These are phyloP conservation scores for Tolypocladium sp. DNA, from an alignment of 2,329 filamentous ascomycete genomes.

Conservation along the genomic window DNA sequence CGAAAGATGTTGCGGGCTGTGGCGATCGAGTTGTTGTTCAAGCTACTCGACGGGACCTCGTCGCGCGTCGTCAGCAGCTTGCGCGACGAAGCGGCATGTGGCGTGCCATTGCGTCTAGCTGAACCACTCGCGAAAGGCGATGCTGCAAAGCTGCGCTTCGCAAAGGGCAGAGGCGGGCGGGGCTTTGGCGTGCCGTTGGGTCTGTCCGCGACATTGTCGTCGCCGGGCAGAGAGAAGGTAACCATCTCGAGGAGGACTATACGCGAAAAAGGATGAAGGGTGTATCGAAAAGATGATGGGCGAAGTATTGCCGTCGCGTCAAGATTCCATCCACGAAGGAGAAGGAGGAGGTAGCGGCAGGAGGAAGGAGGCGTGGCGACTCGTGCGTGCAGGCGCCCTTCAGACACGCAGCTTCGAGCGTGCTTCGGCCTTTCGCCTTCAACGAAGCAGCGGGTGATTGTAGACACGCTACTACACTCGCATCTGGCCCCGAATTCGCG, in stretches of 20 bases:
- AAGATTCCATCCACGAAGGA: neutral
- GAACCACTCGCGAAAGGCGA: conserved; percentile 21
- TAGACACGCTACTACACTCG: conserved; percentile 3
- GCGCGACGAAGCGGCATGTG: conserved; percentile 26
- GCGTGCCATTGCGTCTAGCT: conserved; percentile 26
- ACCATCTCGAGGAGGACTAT: conserved; percentile 17
- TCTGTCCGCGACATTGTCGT: conserved; percentile 20
- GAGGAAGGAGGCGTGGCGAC: neutral
- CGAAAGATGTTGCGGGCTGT: conserved; percentile 32
- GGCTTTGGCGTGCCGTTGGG: conserved; percentile 26
- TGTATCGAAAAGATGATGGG: neutral
- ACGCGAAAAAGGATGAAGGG: neutral
- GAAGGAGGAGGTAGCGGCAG: neutral
- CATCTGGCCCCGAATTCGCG: conserved; percentile 1
- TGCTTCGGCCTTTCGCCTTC: neutral
- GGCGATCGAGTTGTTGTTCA: conserved; percentile 25
- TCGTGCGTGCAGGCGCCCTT: neutral
- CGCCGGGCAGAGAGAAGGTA: conserved; percentile 28
- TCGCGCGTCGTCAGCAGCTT: conserved; percentile 25
- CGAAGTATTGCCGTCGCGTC: neutral
- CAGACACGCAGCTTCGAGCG: neutral
- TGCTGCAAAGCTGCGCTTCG: conserved; percentile 30
- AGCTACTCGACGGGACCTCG: conserved; percentile 22
- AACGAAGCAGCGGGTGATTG: neutral
- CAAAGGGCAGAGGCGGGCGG: conserved; percentile 32